Evolutionary conservation across 2,329 filamentous ascomycete genomes (phyloP).

Genomic region (Pezicula radicicola): DNA sequence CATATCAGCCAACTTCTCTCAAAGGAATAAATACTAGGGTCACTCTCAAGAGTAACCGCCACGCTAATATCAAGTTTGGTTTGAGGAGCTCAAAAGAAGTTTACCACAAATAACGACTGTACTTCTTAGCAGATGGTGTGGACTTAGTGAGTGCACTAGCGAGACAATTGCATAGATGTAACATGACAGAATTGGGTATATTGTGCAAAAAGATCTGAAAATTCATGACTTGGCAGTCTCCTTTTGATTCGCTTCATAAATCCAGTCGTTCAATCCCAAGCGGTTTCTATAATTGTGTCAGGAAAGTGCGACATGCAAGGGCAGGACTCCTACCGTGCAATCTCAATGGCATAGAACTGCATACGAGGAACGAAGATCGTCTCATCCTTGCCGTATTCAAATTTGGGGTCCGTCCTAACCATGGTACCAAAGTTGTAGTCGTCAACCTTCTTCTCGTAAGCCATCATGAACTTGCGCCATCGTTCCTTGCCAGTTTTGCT

Average conservation of each 20-base stretch:
- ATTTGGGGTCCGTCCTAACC: slow-evolving; percentile 72
- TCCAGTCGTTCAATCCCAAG: slow-evolving; percentile 91
- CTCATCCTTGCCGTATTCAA: slow-evolving; percentile 82
- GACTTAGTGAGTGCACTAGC: too few species aligned
- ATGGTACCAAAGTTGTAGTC: slow-evolving; percentile 99
- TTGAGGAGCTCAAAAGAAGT: too few species aligned
- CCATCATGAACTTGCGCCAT: slow-evolving; percentile 93
- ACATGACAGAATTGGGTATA: not conserved
- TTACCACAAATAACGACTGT: too few species aligned
- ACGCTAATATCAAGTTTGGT: too few species aligned
- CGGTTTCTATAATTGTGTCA: slow-evolving; percentile 58
- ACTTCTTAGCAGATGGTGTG: too few species aligned
- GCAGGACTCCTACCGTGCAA: slow-evolving; percentile 53
- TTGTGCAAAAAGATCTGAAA: not conserved
- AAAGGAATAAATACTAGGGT: too few species aligned
- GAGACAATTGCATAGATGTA: too few species aligned
- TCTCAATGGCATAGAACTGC: slow-evolving; percentile 82
- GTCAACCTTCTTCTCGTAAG: slow-evolving; percentile 90
- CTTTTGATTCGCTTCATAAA: slow-evolving; percentile 79
- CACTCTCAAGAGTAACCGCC: too few species aligned
- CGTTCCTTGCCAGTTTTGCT: slow-evolving; percentile 90
- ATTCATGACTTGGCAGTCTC: slow-evolving; percentile 26
- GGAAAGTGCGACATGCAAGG: not conserved
- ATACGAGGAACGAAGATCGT: slow-evolving; percentile 81
- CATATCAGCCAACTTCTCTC: too few species aligned